Percentiles rank a stretch among this genome's conserved stretches.
These are phyloP conservation scores for Ascochyta lentis DNA, from an alignment of 2,329 filamentous ascomycete genomes.

Conservation along the genomic window DNA sequence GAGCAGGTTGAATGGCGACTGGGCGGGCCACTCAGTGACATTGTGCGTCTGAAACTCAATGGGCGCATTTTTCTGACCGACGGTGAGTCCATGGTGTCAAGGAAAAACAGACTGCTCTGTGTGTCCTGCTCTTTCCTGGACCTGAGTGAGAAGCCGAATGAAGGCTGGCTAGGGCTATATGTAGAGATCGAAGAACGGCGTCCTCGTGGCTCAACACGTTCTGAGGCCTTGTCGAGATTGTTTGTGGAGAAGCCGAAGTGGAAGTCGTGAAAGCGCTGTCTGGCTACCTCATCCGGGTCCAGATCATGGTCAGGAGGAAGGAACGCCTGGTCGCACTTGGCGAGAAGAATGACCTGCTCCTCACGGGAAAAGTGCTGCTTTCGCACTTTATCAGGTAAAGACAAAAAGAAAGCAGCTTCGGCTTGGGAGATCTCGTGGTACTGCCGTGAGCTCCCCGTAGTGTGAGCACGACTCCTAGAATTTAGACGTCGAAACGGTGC, in stretches of 20 bases:
- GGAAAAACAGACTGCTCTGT: conserved; percentile 32
- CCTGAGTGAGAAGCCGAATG: conserved; percentile 16
- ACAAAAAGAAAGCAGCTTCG: conserved; percentile 72
- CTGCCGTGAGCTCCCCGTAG: conserved; percentile 12
- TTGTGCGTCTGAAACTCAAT: conserved; percentile 54
- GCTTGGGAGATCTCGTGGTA: conserved; percentile 54
- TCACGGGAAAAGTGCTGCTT: conserved; percentile 73
- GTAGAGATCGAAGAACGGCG: conserved; percentile 27
- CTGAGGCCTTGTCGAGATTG: conserved; percentile 5
- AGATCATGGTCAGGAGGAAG: conserved; percentile 17
- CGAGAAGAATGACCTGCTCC: conserved; percentile 69
- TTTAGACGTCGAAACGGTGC: conserved; percentile 12
- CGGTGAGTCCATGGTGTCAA: conserved; percentile 31
- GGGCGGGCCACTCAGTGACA: conserved; percentile 73
- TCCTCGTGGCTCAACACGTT: conserved; percentile 25
- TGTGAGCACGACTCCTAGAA: conserved; percentile 5
- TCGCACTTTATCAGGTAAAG: conserved; percentile 75
- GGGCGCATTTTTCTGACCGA: conserved; percentile 55
- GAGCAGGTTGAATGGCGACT: conserved; percentile 62
- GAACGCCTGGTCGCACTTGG: conserved; percentile 29
- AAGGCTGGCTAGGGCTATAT: conserved; percentile 27
- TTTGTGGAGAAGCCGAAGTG: conserved; percentile 35
- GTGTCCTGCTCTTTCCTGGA: conserved; percentile 26
- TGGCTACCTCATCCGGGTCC: conserved; percentile 22
- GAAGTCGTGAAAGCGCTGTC: conserved; percentile 44